Evolutionary conservation across 768 basidiomycete species (phyloP).

Genomic region (Rhizopogon sp.): DNA sequence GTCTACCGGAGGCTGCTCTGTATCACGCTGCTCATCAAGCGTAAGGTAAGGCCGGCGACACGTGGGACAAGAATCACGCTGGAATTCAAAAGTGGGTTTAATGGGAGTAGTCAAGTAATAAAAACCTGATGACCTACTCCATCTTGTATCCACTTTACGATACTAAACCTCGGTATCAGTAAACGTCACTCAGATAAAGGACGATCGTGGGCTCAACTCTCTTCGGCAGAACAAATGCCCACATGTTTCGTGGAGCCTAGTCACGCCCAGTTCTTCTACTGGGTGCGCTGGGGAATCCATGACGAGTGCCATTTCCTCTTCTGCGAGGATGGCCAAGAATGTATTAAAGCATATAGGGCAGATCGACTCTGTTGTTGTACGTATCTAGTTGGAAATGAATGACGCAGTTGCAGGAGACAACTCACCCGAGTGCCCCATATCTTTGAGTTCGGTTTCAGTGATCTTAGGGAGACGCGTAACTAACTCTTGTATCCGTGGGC

Average conservation of each 20-base stretch:
- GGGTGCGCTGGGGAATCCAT: constrained; percentile 80
- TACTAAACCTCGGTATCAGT: constrained; percentile 36
- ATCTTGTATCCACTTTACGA: constrained; percentile 56
- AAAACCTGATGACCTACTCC: constrained; percentile 37
- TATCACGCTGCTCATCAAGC: constrained; percentile 10
- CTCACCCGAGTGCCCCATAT: constrained; percentile 44
- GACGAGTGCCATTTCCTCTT: constrained; percentile 67
- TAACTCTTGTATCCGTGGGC: constrained; percentile 34
- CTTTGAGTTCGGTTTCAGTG: constrained; percentile 43
- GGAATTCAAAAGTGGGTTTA: background rate
- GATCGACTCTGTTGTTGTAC: constrained; percentile 49
- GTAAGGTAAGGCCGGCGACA: constrained; percentile 49
- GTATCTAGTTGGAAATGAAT: constrained; percentile 1
- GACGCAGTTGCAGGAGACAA: background rate
- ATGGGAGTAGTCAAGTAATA: background rate
- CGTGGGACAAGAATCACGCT: constrained; percentile 65
- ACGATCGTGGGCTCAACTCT: constrained; percentile 49
- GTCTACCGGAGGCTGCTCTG: background rate
- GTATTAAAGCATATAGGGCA: constrained; percentile 77
- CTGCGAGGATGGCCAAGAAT: constrained; percentile 61
- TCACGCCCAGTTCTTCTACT: constrained; percentile 65
- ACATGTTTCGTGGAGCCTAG: constrained; percentile 49
- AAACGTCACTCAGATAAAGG: constrained; percentile 4
- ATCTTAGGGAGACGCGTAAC: constrained; percentile 43
- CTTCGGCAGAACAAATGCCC: constrained; percentile 77